Evolutionary conservation across 163 green algal species (phyloP).

Genomic region (Picocystis sp.): DNA sequence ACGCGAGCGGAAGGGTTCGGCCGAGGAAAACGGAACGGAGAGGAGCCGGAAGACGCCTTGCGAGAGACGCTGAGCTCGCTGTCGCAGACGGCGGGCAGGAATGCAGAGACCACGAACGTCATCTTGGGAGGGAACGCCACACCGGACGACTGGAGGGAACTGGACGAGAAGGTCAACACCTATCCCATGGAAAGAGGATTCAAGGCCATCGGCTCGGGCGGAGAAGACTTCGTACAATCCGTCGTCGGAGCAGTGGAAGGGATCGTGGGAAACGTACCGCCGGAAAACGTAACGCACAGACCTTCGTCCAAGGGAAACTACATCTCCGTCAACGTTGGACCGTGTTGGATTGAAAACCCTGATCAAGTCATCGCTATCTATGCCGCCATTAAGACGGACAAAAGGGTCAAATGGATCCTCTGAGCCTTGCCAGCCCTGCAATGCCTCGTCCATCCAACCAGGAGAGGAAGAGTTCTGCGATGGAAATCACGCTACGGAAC

Average conservation of each 20-base stretch:
- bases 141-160: conserved; percentile 6
- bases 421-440: no score
- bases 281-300: conserved; percentile 1
- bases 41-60: background rate
- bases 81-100: background rate
- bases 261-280: background rate
- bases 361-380: conserved; percentile 7
- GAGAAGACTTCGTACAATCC: background rate
- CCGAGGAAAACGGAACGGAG: no score
- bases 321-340: conserved; percentile 6
- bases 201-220: conserved; percentile 2
- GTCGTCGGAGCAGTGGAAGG: conserved; percentile 3
- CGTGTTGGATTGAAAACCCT: conserved; percentile 1
- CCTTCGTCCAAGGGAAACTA: conserved; percentile 4
- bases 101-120: conserved; percentile 2
- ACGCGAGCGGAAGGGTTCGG: no score
- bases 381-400: conserved; percentile 4
- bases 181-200: conserved; percentile 5
- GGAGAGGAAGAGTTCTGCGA: no score
- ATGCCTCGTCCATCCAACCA: no score
- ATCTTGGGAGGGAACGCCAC: conserved; percentile 1
- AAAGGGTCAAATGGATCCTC: conserved; percentile 3
- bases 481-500: no score
- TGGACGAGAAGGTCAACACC: conserved; percentile 8
- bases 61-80: conserved; percentile 2